Percentiles rank a stretch among this genome's conserved stretches.
phyloP scores from a whole-genome alignment of 495 filamentous ascomycete genomes.

The Neurospora sp. region DNA sequence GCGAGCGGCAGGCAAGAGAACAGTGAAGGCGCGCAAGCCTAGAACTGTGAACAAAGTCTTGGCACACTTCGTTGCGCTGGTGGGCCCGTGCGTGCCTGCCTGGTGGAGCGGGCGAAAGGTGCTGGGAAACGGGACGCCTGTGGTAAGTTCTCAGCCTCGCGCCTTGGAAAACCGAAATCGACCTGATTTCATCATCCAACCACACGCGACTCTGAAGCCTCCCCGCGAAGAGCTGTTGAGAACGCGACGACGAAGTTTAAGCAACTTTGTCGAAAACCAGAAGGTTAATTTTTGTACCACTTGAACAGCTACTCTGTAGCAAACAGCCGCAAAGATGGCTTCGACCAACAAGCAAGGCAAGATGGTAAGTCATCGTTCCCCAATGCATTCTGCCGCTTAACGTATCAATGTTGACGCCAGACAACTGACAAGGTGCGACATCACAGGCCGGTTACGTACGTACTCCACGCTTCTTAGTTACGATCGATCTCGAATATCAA shows the following conservation, averaged over 20 bases:
- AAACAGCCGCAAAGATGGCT: slow-evolving; percentile 56
- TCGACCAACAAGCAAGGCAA: slow-evolving; percentile 97
- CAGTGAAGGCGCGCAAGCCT: not conserved
- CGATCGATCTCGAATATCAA: not conserved
- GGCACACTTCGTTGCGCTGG: not conserved
- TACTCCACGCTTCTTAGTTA: slow-evolving; percentile 12
- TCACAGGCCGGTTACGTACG: slow-evolving; percentile 90
- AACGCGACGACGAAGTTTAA: slow-evolving; percentile 15
- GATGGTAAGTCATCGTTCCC: slow-evolving; percentile 66
- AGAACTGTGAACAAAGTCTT: not conserved
- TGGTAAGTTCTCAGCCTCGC: slow-evolving; percentile 22
- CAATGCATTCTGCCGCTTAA: slow-evolving; percentile 24
- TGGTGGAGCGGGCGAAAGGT: slow-evolving; percentile 1
- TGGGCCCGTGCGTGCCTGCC: slow-evolving; percentile 2
- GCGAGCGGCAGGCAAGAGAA: not conserved
- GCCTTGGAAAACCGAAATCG: slow-evolving; percentile 6
- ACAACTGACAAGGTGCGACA: slow-evolving; percentile 54
- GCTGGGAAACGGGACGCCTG: slow-evolving; percentile 17
- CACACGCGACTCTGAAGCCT: slow-evolving; percentile 26
- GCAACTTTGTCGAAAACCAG: slow-evolving; percentile 18
- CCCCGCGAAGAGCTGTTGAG: slow-evolving; percentile 16
- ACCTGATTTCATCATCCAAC: slow-evolving; percentile 21
- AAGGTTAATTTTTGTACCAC: slow-evolving; percentile 44
- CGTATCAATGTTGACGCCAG: slow-evolving; percentile 47
- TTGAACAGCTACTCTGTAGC: slow-evolving; percentile 54